Base-by-base conservation (phyloP, 257 asterid species). In the Ocimum tenuiflorum region DNA sequence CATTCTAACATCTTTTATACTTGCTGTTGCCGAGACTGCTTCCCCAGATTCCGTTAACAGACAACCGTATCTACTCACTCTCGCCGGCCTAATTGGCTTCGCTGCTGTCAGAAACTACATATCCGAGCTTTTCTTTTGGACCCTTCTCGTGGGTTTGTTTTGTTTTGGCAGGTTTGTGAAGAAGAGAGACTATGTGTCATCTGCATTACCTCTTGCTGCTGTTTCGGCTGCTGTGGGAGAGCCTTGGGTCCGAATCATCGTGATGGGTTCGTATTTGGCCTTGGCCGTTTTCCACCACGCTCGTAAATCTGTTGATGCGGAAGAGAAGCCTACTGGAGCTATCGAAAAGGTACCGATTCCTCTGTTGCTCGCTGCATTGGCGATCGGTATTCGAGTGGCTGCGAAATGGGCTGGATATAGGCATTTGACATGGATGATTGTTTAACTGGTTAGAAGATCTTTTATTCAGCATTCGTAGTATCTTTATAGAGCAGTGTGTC, bases 381-480 rank as follows among this genome's bases (percentile, higher is more conserved):
- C 90, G 5, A 81, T 92, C 17, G 96, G 97, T 6, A 35, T 80
- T 6, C 89, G 91, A 6, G 67, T 86, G 64, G 90, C 88, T 7
- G 95, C 96, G 19, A 89, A 86, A 69, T 92, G 99, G 96, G 91
- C 90, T 14, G 97, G 97, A 8, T 87, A 87, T 72, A 77, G 97
- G 58, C 99, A 92, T 83, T 66, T 92, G 82, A 87, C 99, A n/a
- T 92, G 99, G 99, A 92, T 87, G 99, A 73, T 87, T 8, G 97
- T 77, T 60, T 91, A 79, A 78, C 29, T 73, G 35, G 5, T 27
- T 27, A 4, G 31, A 4, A 27, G 47, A 3, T 31, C 31, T 27
- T 27, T 27, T 1, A 27, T 10, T 56, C 24, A n/a, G n/a, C n/a
- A n/a, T n/a, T n/a, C n/a, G n/a, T n/a, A n/a, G n/a, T n/a, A n/a